Base-by-base conservation (phyloP, 2,329 filamentous ascomycete species). In the Aureobasidium leucospermi region DNA sequence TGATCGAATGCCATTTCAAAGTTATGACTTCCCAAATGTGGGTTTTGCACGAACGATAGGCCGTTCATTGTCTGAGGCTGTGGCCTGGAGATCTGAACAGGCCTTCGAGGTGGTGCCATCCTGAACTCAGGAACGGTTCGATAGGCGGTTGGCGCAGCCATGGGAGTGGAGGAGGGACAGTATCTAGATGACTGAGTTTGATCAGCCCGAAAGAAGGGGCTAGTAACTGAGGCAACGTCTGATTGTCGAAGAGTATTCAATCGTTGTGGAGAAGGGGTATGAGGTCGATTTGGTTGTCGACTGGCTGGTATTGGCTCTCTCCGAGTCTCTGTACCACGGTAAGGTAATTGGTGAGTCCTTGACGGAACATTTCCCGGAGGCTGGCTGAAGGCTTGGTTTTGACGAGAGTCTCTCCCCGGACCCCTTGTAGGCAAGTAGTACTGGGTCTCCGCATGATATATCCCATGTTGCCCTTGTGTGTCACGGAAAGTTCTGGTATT, bases 11-110 rank as follows among this genome's bases (percentile, higher is more conserved):
- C 15, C n/a, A 13, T 19, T 8, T 48, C 55, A 10, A 41, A 29
- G 10, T 41, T 5, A 38, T 55, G 38, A 34, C 6, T 10, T 13
- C 15, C 34, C 9, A 41, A 10, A 10, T 68, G 61, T 16, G 70
- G 70, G 6, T 65, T 64, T n/a, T 69, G 53, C 38, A 74, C 68
- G 60, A 73, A 73, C 0, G 72, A 73, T 13, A 73, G 67, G 3
- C 69, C 68, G 49, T 74, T 73, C 7, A 71, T 53, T 43, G 67
- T 68, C 11, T 62, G 67, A 10, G 31, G 16, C 11, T 41, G 31
- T 19, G 29, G 10, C 23, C 36, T n/a, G 46, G 31, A 46, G 52
- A 16, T 55, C 23, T 23, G 51, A 2, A 23, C 51, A 43, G 51
- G 51, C 13, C 15, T 43, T 16, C 11, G 51, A 31, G 51, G 51